Conservation (phyloP, 108 stramenopile species). For the Pseudonitzschia pungens region DNA sequence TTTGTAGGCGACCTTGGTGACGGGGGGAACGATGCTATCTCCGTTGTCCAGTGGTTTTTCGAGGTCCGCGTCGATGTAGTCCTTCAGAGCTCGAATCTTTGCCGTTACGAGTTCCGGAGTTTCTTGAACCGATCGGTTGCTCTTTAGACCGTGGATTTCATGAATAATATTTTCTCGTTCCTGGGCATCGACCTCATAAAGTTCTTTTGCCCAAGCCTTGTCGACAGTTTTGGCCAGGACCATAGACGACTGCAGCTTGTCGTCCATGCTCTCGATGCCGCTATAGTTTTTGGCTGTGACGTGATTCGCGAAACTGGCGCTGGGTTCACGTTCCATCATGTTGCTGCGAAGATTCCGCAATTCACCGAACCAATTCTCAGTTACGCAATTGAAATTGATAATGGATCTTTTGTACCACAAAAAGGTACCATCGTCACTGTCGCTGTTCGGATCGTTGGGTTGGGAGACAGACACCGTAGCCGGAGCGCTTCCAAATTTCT, state of each 20-base stretch:
- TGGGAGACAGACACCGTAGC: not conserved
- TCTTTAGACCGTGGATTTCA: conserved; percentile 2
- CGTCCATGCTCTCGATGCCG: not conserved
- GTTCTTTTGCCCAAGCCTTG: conserved; percentile 2
- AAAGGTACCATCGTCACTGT: not conserved
- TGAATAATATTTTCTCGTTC: not conserved
- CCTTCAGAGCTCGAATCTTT: not conserved
- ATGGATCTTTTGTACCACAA: not conserved
- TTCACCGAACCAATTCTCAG: not conserved
- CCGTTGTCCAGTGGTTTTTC: not conserved
- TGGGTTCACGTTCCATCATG: no score
- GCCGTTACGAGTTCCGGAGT: not conserved
- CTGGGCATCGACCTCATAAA: not conserved
- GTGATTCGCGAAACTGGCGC: no score
- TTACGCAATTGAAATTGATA: not conserved
- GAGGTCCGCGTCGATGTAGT: not conserved
- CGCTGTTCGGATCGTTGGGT: not conserved
- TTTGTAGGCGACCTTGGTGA: not conserved
- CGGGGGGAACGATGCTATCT: conserved; percentile 2
- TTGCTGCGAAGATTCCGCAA: not conserved
- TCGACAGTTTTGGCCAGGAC: not conserved
- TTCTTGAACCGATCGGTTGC: not conserved
- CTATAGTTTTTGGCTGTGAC: no score
- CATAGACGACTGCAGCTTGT: not conserved
- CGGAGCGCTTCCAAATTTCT: not conserved